These are phyloP conservation scores for Biscogniauxia mediterranea DNA, from an alignment of 2,329 filamentous ascomycete genomes.

Conservation along the genomic window DNA sequence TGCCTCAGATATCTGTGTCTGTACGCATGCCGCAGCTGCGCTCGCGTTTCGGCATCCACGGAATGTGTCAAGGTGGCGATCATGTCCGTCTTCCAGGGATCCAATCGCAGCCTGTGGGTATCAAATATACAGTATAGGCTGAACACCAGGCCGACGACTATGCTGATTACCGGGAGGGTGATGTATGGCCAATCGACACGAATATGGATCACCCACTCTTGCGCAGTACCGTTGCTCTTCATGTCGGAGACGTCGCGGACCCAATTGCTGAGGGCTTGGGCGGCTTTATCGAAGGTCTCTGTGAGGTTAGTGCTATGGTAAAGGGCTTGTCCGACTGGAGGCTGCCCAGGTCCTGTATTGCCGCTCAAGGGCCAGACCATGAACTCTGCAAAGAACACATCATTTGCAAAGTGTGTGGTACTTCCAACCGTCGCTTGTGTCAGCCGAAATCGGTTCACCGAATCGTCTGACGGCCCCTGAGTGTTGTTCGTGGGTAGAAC, in stretches of 20 bases:
- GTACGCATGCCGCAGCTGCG: constrained; percentile 17
- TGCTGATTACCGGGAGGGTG: constrained; percentile 14
- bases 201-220: constrained; percentile 20
- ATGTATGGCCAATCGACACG: constrained; percentile 23
- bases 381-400: constrained; percentile 5
- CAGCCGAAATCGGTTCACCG: constrained; percentile 6
- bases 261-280: constrained; percentile 14
- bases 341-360: background rate
- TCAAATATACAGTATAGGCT: constrained; percentile 15
- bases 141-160: constrained; percentile 12
- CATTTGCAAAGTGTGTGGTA: constrained; percentile 11
- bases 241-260: constrained; percentile 15
- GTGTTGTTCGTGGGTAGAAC: constrained; percentile 5
- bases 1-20: constrained; percentile 15
- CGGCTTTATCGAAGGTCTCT: constrained; percentile 15
- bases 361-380: constrained; percentile 9
- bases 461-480: constrained; percentile 1
- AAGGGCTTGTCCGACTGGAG: constrained; percentile 8
- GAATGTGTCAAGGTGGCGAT: constrained; percentile 21
- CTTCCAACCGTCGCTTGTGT: constrained; percentile 16
- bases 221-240: constrained; percentile 2
- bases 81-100: constrained; percentile 21
- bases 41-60: constrained; percentile 19
- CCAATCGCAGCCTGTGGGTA: constrained; percentile 13
- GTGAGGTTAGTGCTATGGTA: constrained; percentile 14